A percentile compares a stretch with the other conserved stretches of the same genome.
Evolutionary conservation across 2,329 filamentous ascomycete genomes (phyloP).

Genomic region (Rhinocladiella mackenziei): DNA sequence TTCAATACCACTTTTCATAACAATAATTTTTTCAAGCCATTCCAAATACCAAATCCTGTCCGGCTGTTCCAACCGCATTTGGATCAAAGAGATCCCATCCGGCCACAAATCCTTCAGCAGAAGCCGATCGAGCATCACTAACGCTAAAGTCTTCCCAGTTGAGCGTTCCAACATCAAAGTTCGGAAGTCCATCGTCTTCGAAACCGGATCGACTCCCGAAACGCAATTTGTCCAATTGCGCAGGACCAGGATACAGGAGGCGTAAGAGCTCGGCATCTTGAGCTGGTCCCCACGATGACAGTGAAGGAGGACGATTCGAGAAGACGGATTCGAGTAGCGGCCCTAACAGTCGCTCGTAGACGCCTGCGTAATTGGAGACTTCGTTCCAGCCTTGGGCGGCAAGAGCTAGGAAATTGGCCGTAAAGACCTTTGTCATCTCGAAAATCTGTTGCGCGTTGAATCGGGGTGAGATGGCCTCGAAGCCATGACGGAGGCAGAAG

Average conservation of each 20-base stretch:
- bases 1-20: too few relatives aligned
- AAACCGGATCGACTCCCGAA: constrained; percentile 26
- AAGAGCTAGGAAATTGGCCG: constrained; percentile 33
- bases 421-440: constrained; percentile 35
- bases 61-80: constrained; percentile 9
- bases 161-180: constrained; percentile 31
- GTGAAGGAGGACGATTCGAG: constrained; percentile 26
- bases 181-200: constrained; percentile 39
- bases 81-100: constrained; percentile 29
- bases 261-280: constrained; percentile 30
- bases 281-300: constrained; percentile 29
- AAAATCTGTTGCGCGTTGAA: constrained; percentile 33
- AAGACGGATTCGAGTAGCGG: constrained; percentile 35
- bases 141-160: constrained; percentile 31
- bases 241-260: constrained; percentile 30
- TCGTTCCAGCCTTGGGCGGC: constrained; percentile 35
- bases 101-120: constrained; percentile 23
- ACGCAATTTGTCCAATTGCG: constrained; percentile 30
- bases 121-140: constrained; percentile 24
- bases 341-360: constrained; percentile 32
- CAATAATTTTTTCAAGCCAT: constrained; percentile 27
- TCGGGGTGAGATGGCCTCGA: constrained; percentile 31
- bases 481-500: constrained; percentile 34
- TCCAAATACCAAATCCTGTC: constrained; percentile 25
- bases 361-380: constrained; percentile 32